Evolutionary conservation across 805 yeast species (phyloP).

Genomic region (Ogataea nitratoaversa): DNA sequence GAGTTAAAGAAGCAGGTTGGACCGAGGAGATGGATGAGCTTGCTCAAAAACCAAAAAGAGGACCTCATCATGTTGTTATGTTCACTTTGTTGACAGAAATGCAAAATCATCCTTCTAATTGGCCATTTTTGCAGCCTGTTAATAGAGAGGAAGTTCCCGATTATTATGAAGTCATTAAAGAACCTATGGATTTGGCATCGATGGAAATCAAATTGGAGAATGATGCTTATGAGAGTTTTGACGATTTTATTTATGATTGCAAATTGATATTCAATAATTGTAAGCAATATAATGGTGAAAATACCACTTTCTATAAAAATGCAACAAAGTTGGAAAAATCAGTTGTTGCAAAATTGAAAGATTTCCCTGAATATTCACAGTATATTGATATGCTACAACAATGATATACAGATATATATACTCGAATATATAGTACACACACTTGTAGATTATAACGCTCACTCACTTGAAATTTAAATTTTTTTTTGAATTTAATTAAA

Average conservation of each 20-base stretch:
- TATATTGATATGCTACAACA: constrained; percentile 50
- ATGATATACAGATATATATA: background rate
- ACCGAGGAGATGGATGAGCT: constrained; percentile 96
- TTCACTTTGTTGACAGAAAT: constrained; percentile 81
- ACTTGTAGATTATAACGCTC: too few relatives aligned
- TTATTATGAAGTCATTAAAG: constrained; percentile 92
- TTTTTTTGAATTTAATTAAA: too few relatives aligned
- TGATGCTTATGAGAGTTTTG: constrained; percentile 86
- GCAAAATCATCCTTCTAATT: constrained; percentile 92
- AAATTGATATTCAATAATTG: constrained; percentile 86
- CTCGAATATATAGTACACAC: too few relatives aligned
- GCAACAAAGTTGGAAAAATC: constrained; percentile 93
- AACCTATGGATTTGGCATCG: constrained; percentile 95
- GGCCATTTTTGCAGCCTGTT: constrained; percentile 97
- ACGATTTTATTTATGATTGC: constrained; percentile 86
- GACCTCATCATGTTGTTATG: constrained; percentile 94
- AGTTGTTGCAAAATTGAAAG: constrained; percentile 74
- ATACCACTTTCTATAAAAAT: constrained; percentile 91
- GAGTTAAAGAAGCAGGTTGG: constrained; percentile 94
- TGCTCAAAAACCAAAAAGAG: constrained; percentile 90
- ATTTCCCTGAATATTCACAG: constrained; percentile 88
- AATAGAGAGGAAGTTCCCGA: constrained; percentile 93
- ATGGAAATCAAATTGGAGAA: constrained; percentile 93
- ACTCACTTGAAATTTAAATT: too few relatives aligned
- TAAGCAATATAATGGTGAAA: constrained; percentile 86